Conservation (phyloP, 805 yeast species). For the Candida khao-thaluensis region DNA sequence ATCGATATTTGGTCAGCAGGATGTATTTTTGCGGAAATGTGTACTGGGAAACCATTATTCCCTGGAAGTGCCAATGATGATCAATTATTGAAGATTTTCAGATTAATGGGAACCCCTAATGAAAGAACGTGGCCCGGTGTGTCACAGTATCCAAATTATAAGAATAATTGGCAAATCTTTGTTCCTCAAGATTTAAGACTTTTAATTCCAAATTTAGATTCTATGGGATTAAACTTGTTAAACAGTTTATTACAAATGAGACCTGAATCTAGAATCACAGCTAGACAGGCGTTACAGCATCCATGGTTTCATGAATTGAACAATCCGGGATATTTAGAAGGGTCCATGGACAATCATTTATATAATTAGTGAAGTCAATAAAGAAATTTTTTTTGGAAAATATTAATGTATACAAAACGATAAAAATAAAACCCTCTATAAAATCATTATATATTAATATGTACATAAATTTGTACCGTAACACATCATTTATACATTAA, state of each 20-base stretch:
- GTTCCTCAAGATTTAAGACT: slow-evolving; percentile 82
- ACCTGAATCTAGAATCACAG: slow-evolving; percentile 59
- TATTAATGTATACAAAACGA: no score
- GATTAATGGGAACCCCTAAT: slow-evolving; percentile 94
- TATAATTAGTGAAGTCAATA: neutral
- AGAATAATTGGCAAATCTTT: slow-evolving; percentile 78
- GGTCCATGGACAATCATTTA: neutral
- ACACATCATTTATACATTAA: neutral
- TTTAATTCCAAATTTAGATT: slow-evolving; percentile 67
- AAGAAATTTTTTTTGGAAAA: no score
- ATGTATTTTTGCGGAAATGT: slow-evolving; percentile 97
- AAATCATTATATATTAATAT: neutral
- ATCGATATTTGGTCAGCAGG: slow-evolving; percentile 99
- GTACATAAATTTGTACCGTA: neutral
- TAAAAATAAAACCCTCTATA: neutral
- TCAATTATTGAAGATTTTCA: slow-evolving; percentile 86
- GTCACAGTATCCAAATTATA: slow-evolving; percentile 82
- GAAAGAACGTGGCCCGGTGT: slow-evolving; percentile 98
- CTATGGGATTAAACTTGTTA: slow-evolving; percentile 65
- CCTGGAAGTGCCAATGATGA: slow-evolving; percentile 97
- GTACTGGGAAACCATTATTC: slow-evolving; percentile 94
- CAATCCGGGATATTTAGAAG: slow-evolving; percentile 25
- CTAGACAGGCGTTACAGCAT: slow-evolving; percentile 62
- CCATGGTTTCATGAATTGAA: slow-evolving; percentile 82
- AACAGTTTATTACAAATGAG: slow-evolving; percentile 59